Evolutionary conservation across 2,329 filamentous ascomycete genomes (phyloP), one percentile per base, ranked within the genome.

Genomic region (Apiospora rasikravindrae): DNA sequence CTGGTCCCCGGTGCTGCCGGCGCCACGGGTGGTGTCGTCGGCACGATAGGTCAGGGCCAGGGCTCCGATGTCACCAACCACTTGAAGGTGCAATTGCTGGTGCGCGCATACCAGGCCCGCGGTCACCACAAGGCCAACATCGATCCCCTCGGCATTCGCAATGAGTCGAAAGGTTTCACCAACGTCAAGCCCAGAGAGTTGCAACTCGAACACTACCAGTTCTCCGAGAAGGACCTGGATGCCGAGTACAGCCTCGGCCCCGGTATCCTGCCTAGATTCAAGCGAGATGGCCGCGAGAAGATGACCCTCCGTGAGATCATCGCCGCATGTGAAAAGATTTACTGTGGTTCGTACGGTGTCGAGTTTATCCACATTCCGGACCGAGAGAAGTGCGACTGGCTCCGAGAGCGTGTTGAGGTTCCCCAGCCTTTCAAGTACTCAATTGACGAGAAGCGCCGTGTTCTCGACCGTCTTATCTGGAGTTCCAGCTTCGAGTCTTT

Each of bases 281-380:
- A 94, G 86, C 93, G 91, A 67, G 94, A 96, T 49, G 90, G 90
- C 57, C 93, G 94, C 77, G 93, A 96, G 80, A 98, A 97, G 88
- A 98, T 99, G 96, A 97, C 93, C 33, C 89, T 99, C 76, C 91
- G 95, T 75, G 96, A 99, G 80, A 99, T 99, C 79, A 91, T 99
- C 78, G 93, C 88, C 69, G 91, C 95, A 74, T 99, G 96, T 85
- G 96, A 99, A 86, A 93, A 91, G 82, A 94, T 98, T 80, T 99
- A 99, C 88, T 97, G 95, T 81, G 95, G 96, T 77, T 95, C 95
- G n/a, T 98, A 97, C 81, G 96, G 96, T 83, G 91, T 98, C 73
- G 96, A 99, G 84, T 99, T 98, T 85, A 98, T 99, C 81, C 96
- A 99, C 85, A 99, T 99, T 76, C 96, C 96, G 72, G 96, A 99